Base-by-base conservation (phyloP, 1,284 basidiomycete species). In the Ceratobasidium sp. region DNA sequence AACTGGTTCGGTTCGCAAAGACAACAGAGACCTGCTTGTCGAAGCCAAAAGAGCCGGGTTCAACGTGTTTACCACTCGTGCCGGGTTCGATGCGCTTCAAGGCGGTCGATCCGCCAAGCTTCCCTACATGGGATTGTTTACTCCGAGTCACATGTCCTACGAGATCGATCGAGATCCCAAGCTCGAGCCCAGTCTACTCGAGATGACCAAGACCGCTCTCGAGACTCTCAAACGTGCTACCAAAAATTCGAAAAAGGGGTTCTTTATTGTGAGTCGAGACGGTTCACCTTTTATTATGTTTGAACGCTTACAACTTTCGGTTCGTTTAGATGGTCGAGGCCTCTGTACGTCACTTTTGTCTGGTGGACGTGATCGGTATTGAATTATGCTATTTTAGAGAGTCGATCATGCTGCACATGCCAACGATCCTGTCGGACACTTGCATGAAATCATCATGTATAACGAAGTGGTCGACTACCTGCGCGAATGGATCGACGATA, bases 151-250 rank as follows among this genome's bases (percentile, higher is more conserved):
- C 76, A 79, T 79, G 78, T 71, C 76, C 0, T 80, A 79, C 77
- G 79, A 80, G 75, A 65, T 80, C 21, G 79, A 80, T 72, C 74
- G 79, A 21, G 77, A 79, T 72, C 69, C 75, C 0, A 77, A 74
- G 3, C 36, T 69, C 16, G 76, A 80, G 74, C 79, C 79, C 3
- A 76, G 75, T 8, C 75, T 80, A 41, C 75, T 76, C 45, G 78
- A 79, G 72, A 80, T 80, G 78, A 77, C 79, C 0, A 72, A 77
- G 30, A 77, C 78, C 10, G 78, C 79, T 2, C 76, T 80, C 48
- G 76, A 76, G 30, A 77, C 76, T 0, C 76, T 80, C 32, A 75
- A 77, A 65, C 67, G 75, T 45, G 65, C 71, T 2, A 69, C 71
- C 4, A 57, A 72, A 46, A 53, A 55, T 16, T 34, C 48, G 53